These are phyloP conservation scores for Klebsormidium nitens DNA, from an alignment of 139 green algal species.

Conservation along the genomic window DNA sequence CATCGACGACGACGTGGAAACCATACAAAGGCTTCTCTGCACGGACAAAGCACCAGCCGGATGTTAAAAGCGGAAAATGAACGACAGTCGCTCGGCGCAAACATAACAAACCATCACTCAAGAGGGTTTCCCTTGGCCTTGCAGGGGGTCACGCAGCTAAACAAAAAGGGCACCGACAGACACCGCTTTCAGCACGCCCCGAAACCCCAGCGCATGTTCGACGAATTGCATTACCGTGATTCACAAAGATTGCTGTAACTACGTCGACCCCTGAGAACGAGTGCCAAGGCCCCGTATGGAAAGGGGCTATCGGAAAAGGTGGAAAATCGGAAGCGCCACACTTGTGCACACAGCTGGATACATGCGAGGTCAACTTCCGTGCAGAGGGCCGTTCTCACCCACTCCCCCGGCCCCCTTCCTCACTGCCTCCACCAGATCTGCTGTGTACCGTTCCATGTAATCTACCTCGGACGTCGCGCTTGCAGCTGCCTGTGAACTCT, in stretches of 20 bases:
- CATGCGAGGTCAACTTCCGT: too few relatives aligned
- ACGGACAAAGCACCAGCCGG: slow-evolving; percentile 50
- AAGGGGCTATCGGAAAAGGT: too few relatives aligned
- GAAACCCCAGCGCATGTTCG: too few relatives aligned
- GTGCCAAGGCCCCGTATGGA: too few relatives aligned
- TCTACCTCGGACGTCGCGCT: slow-evolving; percentile 43
- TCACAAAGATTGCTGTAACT: too few relatives aligned
- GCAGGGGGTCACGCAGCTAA: too few relatives aligned
- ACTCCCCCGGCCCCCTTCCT: slow-evolving; percentile 11
- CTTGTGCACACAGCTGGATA: too few relatives aligned
- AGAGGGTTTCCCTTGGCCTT: neutral
- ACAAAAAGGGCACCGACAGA: too few relatives aligned
- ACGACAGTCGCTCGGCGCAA: neutral
- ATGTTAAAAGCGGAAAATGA: slow-evolving; percentile 41
- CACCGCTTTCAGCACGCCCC: too few relatives aligned
- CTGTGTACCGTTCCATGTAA: slow-evolving; percentile 26
- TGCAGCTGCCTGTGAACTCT: slow-evolving; percentile 60
- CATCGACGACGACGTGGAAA: slow-evolving; percentile 58
- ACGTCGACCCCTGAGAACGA: too few relatives aligned
- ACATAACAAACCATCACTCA: neutral
- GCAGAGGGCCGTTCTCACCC: neutral
- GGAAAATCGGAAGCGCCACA: too few relatives aligned
- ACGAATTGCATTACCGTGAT: too few relatives aligned
- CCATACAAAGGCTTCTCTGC: slow-evolving; percentile 35
- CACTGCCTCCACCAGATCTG: slow-evolving; percentile 25